Base-by-base conservation (phyloP, 2,329 filamentous ascomycete species). In the Hypomyces perniciosus region DNA sequence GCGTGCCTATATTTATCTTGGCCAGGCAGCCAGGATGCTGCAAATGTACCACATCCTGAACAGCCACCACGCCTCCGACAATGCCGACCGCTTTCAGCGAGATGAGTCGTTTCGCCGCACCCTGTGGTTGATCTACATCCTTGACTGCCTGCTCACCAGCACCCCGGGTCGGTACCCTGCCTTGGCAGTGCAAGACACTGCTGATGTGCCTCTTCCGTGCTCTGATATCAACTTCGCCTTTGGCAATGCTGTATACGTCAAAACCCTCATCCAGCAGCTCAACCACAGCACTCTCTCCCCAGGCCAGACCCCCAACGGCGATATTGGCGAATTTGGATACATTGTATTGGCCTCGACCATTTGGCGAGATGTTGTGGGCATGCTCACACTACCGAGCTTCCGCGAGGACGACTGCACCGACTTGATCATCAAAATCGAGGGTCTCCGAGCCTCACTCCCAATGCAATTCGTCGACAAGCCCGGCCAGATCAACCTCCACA, bases 31-130 rank as follows among this genome's bases (percentile, higher is more conserved):
- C n/a, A 77, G 80, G 53, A 82, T 83, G 79, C 73, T 80, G 31
- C 80, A 83, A 67, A 83, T 83, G 80, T 81, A 78, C 59, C 74
- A 78, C 55, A 77, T 83, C 50, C 73, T 83, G 42, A 77, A 80
- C 57, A 73, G 72, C 38, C 78, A 80, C 57, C 74, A 78, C 56
- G 66, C 70, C 39, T 69, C 72, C 12, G 77, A 79, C 38, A 73
- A 66, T 33, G 59, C 75, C n/a, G 79, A 82, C 57, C 76, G 78
- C 58, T 83, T 83, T 61, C 72, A 81, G 9, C 77, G 79, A 56
- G 79, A 83, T 44, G 80, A 83, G 62, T 80, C 78, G 1, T 78
- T 81, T 63, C 78, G 80, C 46, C 78, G 80, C 34, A 81, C 79
- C 3, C 65, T 83, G 44, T 83, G 80, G 80, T 71, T 83, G 49